A percentile compares a stretch with the other conserved stretches of the same genome.
phyloP scores from a whole-genome alignment of 1,284 basidiomycete species.

The Rhodotorula mucilaginosa region DNA sequence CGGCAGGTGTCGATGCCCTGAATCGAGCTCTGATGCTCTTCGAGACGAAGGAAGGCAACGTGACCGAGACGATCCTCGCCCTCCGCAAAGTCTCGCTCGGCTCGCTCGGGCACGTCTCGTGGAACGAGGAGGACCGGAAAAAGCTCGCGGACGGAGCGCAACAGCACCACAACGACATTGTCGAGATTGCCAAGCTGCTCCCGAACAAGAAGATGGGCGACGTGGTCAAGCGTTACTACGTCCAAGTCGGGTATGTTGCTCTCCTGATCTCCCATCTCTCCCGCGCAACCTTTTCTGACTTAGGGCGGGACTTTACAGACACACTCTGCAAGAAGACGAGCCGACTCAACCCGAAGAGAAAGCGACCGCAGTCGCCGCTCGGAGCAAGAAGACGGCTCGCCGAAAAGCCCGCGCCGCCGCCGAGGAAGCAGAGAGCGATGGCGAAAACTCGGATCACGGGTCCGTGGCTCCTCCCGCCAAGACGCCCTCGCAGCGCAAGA shows the following conservation, averaged over 20 bases:
- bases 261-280: neutral
- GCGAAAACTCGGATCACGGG: constrained; percentile 30
- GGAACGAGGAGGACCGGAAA: constrained; percentile 39
- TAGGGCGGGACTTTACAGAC: constrained; percentile 5
- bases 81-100: constrained; percentile 24
- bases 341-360: constrained; percentile 40
- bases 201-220: constrained; percentile 38
- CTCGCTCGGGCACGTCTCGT: constrained; percentile 34
- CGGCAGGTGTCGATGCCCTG: constrained; percentile 38
- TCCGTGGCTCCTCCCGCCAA: constrained; percentile 28
- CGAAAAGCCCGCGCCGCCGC: constrained; percentile 7
- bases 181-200: constrained; percentile 29
- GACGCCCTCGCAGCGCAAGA: constrained; percentile 19
- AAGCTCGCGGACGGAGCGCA: constrained; percentile 32
- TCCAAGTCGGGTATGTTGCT: constrained; percentile 30
- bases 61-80: constrained; percentile 21
- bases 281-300: too few relatives aligned
- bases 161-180: constrained; percentile 41
- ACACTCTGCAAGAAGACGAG: constrained; percentile 39
- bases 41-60: constrained; percentile 21
- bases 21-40: constrained; percentile 32
- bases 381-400: constrained; percentile 16
- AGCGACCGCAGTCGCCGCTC: constrained; percentile 23
- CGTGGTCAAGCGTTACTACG: constrained; percentile 44
- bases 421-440: constrained; percentile 8